Conservation (phyloP, 2,329 filamentous ascomycete genomes). For the Alternaria solani region DNA sequence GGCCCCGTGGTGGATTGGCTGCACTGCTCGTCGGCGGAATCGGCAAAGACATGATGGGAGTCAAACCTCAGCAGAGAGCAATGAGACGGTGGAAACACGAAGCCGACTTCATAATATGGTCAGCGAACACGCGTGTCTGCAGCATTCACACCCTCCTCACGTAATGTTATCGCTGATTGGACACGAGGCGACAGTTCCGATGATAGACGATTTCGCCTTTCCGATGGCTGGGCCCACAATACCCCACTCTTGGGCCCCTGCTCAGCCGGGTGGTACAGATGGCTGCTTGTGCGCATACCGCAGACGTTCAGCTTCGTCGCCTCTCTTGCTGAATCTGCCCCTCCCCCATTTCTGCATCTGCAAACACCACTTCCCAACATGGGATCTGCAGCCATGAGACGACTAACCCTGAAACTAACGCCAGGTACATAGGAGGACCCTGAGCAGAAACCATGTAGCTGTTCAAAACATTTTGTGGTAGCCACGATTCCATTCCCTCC, state of each 20-base stretch:
- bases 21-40: conserved; percentile 40
- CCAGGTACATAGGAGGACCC: conserved; percentile 39
- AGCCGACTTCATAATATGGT: conserved; percentile 9
- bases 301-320: conserved; percentile 5
- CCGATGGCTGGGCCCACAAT: conserved; percentile 3
- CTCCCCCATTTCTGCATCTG: conserved; percentile 41
- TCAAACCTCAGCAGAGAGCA: neutral
- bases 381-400: conserved; percentile 23
- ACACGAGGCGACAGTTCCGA: conserved; percentile 4
- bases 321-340: conserved; percentile 14
- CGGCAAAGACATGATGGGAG: conserved; percentile 39
- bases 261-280: conserved; percentile 1
- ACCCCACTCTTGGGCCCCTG: conserved; percentile 33
- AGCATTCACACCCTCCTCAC: conserved; percentile 21
- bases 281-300: neutral
- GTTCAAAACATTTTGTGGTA: conserved; percentile 3
- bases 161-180: conserved; percentile 37
- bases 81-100: neutral
- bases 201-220: conserved; percentile 7
- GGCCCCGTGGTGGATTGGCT: conserved; percentile 34
- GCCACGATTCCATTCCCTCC: conserved; percentile 1
- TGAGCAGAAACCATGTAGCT: conserved; percentile 21
- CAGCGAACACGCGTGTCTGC: conserved; percentile 12
- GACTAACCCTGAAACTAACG: conserved; percentile 24
- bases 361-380: conserved; percentile 33